Evolutionary conservation across 148 eudicot genomes (phyloP).

Genomic region (Arctostaphylos glauca): DNA sequence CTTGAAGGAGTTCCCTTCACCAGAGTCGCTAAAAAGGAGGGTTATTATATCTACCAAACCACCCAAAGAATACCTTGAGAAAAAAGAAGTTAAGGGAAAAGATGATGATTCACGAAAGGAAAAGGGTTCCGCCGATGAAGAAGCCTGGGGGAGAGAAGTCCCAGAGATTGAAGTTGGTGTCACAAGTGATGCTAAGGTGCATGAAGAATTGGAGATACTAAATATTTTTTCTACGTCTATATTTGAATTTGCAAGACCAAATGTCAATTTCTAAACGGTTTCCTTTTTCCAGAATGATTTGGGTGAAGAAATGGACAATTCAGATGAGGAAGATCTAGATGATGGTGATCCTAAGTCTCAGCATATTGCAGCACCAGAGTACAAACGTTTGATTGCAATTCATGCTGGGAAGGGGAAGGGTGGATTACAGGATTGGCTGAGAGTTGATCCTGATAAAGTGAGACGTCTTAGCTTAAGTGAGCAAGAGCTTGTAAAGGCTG

Average conservation of each 20-base stretch:
- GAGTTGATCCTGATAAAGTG: conserved; percentile 56
- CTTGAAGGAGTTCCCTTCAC: conserved; percentile 83
- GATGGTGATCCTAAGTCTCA: conserved; percentile 37
- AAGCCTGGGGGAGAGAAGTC: conserved; percentile 80
- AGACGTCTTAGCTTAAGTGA: conserved; percentile 86
- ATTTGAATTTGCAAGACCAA: background rate
- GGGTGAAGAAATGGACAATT: conserved; percentile 43
- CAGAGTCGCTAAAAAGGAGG: conserved; percentile 54
- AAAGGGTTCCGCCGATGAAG: conserved; percentile 46
- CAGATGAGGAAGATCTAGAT: conserved; percentile 47
- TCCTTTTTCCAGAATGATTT: conserved; percentile 26
- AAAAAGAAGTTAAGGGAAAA: conserved; percentile 35
- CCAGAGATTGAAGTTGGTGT: conserved; percentile 26
- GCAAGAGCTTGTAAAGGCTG: conserved; percentile 63
- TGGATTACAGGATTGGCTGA: conserved; percentile 54
- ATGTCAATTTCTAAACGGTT: background rate
- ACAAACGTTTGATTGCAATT: conserved; percentile 62
- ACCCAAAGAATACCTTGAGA: conserved; percentile 66
- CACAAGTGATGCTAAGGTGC: conserved; percentile 40
- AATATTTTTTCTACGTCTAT: background rate
- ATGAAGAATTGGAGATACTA: background rate
- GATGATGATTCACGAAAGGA: conserved; percentile 35
- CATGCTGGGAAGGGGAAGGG: conserved; percentile 85
- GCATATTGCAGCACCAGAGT: conserved; percentile 46
- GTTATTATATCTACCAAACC: conserved; percentile 91